Evolutionary conservation across 179 eudicot genomes (phyloP).

Genomic region (Camellia oleifera): DNA sequence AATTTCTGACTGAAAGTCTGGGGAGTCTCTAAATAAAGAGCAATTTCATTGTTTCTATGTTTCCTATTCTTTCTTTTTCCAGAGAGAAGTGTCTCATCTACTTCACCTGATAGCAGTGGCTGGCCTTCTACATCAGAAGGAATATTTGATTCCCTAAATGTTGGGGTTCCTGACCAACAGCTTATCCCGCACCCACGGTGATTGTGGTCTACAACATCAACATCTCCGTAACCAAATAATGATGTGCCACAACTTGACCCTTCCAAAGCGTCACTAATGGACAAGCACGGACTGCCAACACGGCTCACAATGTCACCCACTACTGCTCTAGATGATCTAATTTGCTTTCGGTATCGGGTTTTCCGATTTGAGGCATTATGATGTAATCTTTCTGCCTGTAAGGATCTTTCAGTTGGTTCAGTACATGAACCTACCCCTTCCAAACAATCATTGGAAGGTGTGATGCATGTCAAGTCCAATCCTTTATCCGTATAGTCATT

Average conservation of each 20-base stretch:
- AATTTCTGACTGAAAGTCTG: conserved; percentile 70
- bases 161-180: conserved; percentile 82
- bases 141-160: conserved; percentile 43
- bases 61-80: conserved; percentile 48
- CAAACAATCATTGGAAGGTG: conserved; percentile 38
- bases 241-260: conserved; percentile 46
- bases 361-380: conserved; percentile 26
- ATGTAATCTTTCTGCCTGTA: conserved; percentile 27
- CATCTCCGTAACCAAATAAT: conserved; percentile 49
- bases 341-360: conserved; percentile 27
- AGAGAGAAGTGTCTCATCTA: conserved; percentile 36
- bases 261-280: conserved; percentile 36
- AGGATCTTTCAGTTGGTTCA: conserved; percentile 39
- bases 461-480: conserved; percentile 43
- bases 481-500: conserved; percentile 32
- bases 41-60: conserved; percentile 31
- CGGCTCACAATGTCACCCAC: conserved; percentile 61
- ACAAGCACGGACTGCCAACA: conserved; percentile 63
- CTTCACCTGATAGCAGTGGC: conserved; percentile 61
- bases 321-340: conserved; percentile 44
- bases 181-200: conserved; percentile 73
- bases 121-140: conserved; percentile 56
- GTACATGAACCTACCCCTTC: conserved; percentile 66
- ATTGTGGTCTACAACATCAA: conserved; percentile 39
- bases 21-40: conserved; percentile 54